Evolutionary conservation across 2,329 filamentous ascomycete species (phyloP).

Genomic region (Didymella pinodella): DNA sequence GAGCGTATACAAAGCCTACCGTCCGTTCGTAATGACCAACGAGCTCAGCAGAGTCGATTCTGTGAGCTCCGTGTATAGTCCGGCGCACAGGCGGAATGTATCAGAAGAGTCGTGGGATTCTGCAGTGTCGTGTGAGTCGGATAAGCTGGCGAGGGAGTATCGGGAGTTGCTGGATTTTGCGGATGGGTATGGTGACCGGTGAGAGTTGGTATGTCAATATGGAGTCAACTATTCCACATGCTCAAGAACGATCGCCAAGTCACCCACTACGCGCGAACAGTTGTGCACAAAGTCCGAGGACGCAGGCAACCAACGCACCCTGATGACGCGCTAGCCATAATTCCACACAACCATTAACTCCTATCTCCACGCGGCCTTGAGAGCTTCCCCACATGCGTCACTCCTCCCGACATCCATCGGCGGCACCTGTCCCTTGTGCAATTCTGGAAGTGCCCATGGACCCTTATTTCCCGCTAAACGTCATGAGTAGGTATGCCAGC

Average conservation of each 20-base stretch:
- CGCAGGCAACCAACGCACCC: constrained; percentile 2
- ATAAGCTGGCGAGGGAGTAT: constrained; percentile 37
- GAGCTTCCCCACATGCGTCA: neutral
- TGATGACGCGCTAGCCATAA: constrained; percentile 2
- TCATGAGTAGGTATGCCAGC: constrained; percentile 8
- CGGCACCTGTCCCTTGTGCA: neutral
- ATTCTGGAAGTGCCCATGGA: neutral
- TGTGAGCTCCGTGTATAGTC: constrained; percentile 9
- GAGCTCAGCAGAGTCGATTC: constrained; percentile 7
- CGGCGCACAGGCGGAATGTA: constrained; percentile 24
- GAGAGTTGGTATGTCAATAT: neutral
- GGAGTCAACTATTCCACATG: no score
- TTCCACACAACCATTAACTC: neutral
- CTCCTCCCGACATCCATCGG: neutral
- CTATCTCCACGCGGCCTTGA: neutral
- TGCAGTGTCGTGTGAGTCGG: constrained; percentile 28
- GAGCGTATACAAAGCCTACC: constrained; percentile 15
- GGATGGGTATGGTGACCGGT: constrained; percentile 27
- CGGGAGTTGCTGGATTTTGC: constrained; percentile 33
- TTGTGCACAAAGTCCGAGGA: neutral
- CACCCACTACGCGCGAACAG: neutral
- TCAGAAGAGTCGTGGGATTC: constrained; percentile 26
- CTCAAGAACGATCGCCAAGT: neutral
- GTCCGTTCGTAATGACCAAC: constrained; percentile 3
- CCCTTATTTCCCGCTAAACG: constrained; percentile 8